Evolutionary conservation across 345 rosid genomes (phyloP), one percentile per base, ranked within the genome.

Genomic region (Acer campestre): DNA sequence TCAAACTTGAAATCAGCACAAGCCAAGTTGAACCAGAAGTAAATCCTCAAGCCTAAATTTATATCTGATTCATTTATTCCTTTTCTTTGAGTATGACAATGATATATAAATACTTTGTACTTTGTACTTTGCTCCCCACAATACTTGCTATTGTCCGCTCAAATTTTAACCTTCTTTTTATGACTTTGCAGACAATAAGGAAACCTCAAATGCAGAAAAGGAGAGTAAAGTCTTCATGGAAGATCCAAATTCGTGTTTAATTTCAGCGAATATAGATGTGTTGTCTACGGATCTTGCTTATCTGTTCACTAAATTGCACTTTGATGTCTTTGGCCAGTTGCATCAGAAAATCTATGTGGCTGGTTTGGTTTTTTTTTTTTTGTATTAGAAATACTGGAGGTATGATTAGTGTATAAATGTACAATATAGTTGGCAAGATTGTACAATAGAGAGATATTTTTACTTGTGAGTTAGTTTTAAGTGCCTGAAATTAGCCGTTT

Each of bases 181-280:
- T 22, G 51, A 75, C 4, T 27, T 46, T 29, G 61, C 70, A 75
- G 77, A 5, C 61, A 13, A 18, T 23, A 29, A 70, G 62, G 17
- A 74, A 63, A 63, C 61, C 16, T 12, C 23, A 49, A 14, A 29
- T 17, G 20, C 16, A 22, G 70, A 49, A 65, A 51, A 59, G 62
- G 49, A 49, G 69, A n/a, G 22, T 18, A 10, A 12, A 0, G 22
- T 49, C 49, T 25, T 27, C 62, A 12, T 49, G 53, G 62, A 48
- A 63, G 48, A 48, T 75, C 35, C 51, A 48, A 17, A 42, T 20
- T 25, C 14, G 48, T 61, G 38, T 73, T 27, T 58, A 64, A 64
- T 64, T 74, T 51, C 35, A 48, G 77, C 48, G 61, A 74, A 64
- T 63, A 31, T 40, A 3, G 62, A 25, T 27, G 46, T 48, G n/a